Evolutionary conservation across 495 filamentous ascomycete genomes (phyloP).

Genomic region (Hypoxylon rickii): DNA sequence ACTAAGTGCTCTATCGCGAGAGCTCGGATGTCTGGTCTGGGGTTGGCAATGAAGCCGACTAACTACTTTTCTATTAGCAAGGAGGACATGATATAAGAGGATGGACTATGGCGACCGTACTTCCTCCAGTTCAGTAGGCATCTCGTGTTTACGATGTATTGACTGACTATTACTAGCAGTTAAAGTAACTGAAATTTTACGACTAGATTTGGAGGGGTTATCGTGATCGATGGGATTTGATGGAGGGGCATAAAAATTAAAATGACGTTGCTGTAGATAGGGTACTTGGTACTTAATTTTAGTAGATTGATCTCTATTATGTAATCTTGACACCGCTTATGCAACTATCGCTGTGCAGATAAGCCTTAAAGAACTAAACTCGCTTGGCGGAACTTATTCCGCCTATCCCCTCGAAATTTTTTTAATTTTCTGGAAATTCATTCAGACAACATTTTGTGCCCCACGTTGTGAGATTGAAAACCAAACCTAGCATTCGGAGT

Average conservation of each 20-base stretch:
- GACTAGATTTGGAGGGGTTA: slow-evolving; percentile 12
- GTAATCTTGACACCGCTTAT: too few species aligned
- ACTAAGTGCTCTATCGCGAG: slow-evolving; percentile 83
- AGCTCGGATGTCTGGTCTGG: slow-evolving; percentile 77
- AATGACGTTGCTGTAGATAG: slow-evolving; percentile 24
- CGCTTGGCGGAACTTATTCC: slow-evolving; percentile 25
- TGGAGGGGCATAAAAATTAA: slow-evolving; percentile 28
- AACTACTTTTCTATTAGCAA: slow-evolving; percentile 58
- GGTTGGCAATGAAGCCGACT: slow-evolving; percentile 89
- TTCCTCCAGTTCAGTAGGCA: slow-evolving; percentile 86
- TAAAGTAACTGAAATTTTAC: slow-evolving; percentile 10
- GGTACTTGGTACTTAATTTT: too few species aligned
- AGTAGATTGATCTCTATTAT: too few species aligned
- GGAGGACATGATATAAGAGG: not conserved
- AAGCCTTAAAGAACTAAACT: slow-evolving; percentile 14
- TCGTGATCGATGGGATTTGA: too few species aligned
- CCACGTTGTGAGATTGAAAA: slow-evolving; percentile 22
- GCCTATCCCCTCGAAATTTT: slow-evolving; percentile 34
- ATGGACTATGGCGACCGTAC: slow-evolving; percentile 44
- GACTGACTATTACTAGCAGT: not conserved
- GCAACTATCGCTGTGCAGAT: too few species aligned
- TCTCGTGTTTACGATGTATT: slow-evolving; percentile 37
- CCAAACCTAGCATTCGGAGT: slow-evolving; percentile 3
- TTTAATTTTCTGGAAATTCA: slow-evolving; percentile 32
- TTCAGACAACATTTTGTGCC: slow-evolving; percentile 22